Evolutionary conservation across 108 stramenopile genomes (phyloP), one percentile per base, ranked within the genome.

Genomic region (Fragilaria radians): DNA sequence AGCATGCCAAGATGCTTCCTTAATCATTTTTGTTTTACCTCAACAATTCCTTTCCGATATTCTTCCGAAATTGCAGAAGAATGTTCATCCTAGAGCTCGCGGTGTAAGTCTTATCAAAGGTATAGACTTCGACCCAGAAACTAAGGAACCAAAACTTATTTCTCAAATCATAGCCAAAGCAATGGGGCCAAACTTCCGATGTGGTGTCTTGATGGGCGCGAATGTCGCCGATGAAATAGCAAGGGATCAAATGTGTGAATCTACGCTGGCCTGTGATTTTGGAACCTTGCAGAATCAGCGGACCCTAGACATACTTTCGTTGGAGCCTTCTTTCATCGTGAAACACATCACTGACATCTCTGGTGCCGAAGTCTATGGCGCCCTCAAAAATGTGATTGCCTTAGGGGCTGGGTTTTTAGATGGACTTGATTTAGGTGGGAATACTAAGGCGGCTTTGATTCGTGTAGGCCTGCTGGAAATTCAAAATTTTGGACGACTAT

Each of bases 171-270:
- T 93, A 50, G 75, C 74, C 24, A 65, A 77, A n/a, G 79, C 77
- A 23, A 89, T 93, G 91, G 87, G 86, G 23, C n/a, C 33, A n/a
- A 42, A 73, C 28, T 89, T 90, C 53, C 46, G 42, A 48, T 89
- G 90, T 32, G 91, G 89, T 5, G 97, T 95, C 4, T 65, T 98
- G n/a, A 98, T 98, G 97, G 97, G 97, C 2, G 97, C 97, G 47
- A 98, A 98, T 71, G 91, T 98, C 7, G 97, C 97, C 0, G 69
- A 72, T 57, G 97, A 98, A 70, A 89, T 98, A 1, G 97, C 97
- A 19, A 58, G 60, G 46, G 95, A 87, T 21, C 85, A 94, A 61
- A 93, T 97, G 67, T 94, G 91, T 52, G 97, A 98, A 63, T 90
- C 96, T 17, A 98, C 97, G 1, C 71, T 98, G 46, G 97, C 94